These are phyloP conservation scores for Malassezia restricta DNA, from an alignment of 1,284 basidiomycete species.

Conservation along the genomic window DNA sequence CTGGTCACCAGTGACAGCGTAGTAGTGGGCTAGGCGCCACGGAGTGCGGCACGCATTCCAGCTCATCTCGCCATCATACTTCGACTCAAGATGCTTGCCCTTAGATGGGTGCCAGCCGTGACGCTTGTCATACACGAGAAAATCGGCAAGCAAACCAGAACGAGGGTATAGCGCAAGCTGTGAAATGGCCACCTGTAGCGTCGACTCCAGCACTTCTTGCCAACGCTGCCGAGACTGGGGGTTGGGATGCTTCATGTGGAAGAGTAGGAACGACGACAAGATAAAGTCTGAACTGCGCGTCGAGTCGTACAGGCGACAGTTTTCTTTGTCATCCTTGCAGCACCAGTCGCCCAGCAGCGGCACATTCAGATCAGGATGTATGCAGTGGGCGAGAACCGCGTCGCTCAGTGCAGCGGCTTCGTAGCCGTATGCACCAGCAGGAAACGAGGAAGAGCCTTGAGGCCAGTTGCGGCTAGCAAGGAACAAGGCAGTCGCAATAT, in stretches of 20 bases:
- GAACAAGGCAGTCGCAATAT: conserved; percentile 34
- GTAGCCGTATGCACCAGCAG: conserved; percentile 18
- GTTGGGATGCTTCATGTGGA: conserved; percentile 21
- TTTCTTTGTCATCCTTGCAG: conserved; percentile 20
- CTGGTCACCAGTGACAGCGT: conserved; percentile 26
- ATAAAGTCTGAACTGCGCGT: conserved; percentile 34
- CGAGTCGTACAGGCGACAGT: conserved; percentile 21
- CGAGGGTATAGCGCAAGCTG: not conserved
- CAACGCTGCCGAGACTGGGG: conserved; percentile 17
- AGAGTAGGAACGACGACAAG: conserved; percentile 27
- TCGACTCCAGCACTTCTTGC: conserved; percentile 24
- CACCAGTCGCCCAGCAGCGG: conserved; percentile 39
- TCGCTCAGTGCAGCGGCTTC: conserved; percentile 23
- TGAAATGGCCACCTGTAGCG: conserved; percentile 18
- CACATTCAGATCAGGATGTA: conserved; percentile 24
- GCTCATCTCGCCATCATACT: conserved; percentile 29
- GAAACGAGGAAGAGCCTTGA: conserved; percentile 17
- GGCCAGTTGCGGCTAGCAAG: conserved; percentile 19
- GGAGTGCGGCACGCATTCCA: conserved; percentile 41
- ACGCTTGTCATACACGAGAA: conserved; percentile 17
- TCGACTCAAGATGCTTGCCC: conserved; percentile 27
- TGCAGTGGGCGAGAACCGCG: conserved; percentile 18
- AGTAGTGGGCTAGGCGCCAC: conserved; percentile 35
- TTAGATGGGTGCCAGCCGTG: conserved; percentile 19
- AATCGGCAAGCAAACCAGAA: conserved; percentile 31